phyloP scores from a whole-genome alignment of 306 rosid species.

The Fagus sylvatica region DNA sequence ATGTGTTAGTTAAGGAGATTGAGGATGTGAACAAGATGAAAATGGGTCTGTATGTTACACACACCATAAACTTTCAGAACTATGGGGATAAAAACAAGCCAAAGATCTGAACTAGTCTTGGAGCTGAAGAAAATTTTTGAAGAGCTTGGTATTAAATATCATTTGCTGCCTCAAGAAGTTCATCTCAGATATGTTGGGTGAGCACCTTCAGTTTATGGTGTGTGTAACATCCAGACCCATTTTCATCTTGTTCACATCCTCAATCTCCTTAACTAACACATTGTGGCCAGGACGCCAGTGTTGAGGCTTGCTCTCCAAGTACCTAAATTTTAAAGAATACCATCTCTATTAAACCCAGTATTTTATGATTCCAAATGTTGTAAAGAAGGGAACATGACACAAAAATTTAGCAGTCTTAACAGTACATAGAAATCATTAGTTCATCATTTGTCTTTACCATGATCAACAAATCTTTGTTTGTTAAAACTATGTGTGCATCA shows the following conservation, averaged over 20 bases:
- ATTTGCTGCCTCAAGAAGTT: conserved; percentile 71
- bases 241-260: conserved; percentile 67
- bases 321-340: no score
- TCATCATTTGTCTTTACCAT: no score
- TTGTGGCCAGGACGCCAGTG: conserved; percentile 52
- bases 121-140: conserved; percentile 78
- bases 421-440: no score
- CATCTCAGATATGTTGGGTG: conserved; percentile 44
- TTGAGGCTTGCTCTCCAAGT: no score
- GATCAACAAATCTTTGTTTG: no score
- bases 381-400: no score
- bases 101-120: conserved; percentile 73
- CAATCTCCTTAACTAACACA: conserved; percentile 62
- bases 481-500: no score
- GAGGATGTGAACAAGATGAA: conserved; percentile 71
- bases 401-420: no score
- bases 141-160: conserved; percentile 67
- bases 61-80: conserved; percentile 89
- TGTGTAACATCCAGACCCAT: conserved; percentile 54
- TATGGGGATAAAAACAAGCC: conserved; percentile 51
- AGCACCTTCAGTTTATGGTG: conserved; percentile 57
- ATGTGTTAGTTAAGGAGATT: conserved; percentile 61
- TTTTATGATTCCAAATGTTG: no score
- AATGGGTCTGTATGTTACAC: conserved; percentile 52
- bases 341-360: no score